Conservation (phyloP, 768 basidiomycete genomes). For the Mycena olivaceomarginata region DNA sequence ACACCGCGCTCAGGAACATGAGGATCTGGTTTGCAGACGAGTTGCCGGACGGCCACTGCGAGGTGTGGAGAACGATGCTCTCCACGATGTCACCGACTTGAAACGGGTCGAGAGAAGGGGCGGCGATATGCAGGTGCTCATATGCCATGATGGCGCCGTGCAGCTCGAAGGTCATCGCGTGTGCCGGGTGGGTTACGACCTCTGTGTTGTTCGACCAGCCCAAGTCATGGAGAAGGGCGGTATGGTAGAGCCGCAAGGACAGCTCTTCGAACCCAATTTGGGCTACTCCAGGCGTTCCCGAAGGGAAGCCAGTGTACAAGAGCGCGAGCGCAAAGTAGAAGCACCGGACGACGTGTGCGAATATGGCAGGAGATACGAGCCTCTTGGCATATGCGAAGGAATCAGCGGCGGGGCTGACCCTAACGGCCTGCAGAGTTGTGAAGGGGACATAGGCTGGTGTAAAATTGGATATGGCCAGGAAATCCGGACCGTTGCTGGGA, state of each 20-base stretch:
- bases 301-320: conserved; percentile 1
- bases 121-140: conserved; percentile 4
- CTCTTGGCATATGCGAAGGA: conserved; percentile 5
- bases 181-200: not conserved
- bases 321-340: not conserved
- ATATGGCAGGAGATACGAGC: not conserved
- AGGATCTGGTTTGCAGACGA: conserved; percentile 5
- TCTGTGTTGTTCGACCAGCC: conserved; percentile 1
- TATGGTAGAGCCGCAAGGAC: conserved; percentile 7
- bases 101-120: conserved; percentile 1
- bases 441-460: conserved; percentile 1
- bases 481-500: no score
- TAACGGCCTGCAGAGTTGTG: conserved; percentile 6
- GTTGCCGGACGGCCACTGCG: conserved; percentile 1
- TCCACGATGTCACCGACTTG: not conserved
- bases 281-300: conserved; percentile 2
- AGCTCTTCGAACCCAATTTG: conserved; percentile 1
- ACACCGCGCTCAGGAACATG: not conserved
- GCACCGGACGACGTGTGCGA: not conserved
- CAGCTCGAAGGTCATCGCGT: conserved; percentile 9
- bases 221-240: conserved; percentile 2
- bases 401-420: conserved; percentile 6
- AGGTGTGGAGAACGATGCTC: not conserved
- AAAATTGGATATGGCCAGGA: not conserved
- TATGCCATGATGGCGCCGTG: conserved; percentile 4